Percentiles rank a stretch among this genome's conserved stretches.
These are phyloP conservation scores for Saccharum hybrid DNA, from an alignment of 202 grass and related monocot genomes.

Conservation along the genomic window DNA sequence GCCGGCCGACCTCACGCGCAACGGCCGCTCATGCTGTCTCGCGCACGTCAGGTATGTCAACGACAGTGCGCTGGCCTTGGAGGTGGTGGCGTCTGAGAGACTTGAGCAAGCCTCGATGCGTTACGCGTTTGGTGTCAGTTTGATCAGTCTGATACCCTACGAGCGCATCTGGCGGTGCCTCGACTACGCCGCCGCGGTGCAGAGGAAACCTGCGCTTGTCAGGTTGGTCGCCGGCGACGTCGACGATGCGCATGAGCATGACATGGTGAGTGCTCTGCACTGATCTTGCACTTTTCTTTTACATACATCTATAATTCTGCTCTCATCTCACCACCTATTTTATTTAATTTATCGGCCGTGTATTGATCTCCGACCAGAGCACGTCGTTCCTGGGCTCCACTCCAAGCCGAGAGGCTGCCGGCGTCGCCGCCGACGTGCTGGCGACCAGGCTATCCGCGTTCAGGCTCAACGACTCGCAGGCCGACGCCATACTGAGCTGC, in stretches of 20 bases:
- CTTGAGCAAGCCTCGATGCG: neutral
- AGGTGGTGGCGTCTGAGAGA: slow-evolving; percentile 38
- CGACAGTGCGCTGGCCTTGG: neutral
- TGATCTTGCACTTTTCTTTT: neutral
- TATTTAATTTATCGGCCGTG: neutral
- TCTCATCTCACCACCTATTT: neutral
- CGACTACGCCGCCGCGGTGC: neutral
- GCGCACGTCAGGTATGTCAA: slow-evolving; percentile 24
- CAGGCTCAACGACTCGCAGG: slow-evolving; percentile 29
- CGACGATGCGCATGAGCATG: slow-evolving; percentile 20
- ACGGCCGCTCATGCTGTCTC: slow-evolving; percentile 27
- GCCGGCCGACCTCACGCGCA: slow-evolving; percentile 32
- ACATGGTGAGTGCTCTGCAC: neutral
- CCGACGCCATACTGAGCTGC: too few species aligned
- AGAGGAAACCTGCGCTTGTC: slow-evolving; percentile 36
- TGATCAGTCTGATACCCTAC: slow-evolving; percentile 57
- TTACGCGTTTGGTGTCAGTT: slow-evolving; percentile 32
- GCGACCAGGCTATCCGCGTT: slow-evolving; percentile 24
- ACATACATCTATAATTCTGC: neutral
- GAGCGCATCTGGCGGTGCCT: slow-evolving; percentile 59
- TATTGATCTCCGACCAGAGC: slow-evolving; percentile 30
- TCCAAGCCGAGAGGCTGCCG: neutral
- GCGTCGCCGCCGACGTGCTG: neutral
- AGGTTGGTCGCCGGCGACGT: neutral
- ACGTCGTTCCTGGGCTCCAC: neutral